Evolutionary conservation across 768 basidiomycete genomes (phyloP).

Genomic region (Gymnopilus dilepis): DNA sequence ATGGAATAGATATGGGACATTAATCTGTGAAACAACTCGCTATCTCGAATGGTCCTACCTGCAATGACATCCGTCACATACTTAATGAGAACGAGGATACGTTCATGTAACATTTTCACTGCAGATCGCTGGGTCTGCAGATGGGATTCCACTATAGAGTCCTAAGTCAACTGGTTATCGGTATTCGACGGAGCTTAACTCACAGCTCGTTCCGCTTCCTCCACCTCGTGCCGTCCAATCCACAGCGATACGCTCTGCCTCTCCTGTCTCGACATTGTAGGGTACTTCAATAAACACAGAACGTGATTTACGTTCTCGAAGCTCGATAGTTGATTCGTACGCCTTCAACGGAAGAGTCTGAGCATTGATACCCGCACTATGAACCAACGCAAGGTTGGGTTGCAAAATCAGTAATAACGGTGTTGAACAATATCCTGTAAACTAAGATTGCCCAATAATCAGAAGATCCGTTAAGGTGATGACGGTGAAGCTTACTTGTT

Average conservation of each 20-base stretch:
- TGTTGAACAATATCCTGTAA: conserved; percentile 84
- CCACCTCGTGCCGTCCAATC: conserved; percentile 93
- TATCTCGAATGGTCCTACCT: conserved; percentile 50
- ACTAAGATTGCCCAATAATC: conserved; percentile 49
- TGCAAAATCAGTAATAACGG: conserved; percentile 85
- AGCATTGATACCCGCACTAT: conserved; percentile 57
- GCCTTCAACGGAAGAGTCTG: conserved; percentile 89
- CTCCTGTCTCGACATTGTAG: conserved; percentile 94
- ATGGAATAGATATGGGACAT: conserved; percentile 3
- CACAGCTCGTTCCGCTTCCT: conserved; percentile 80
- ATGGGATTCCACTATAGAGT: conserved; percentile 79
- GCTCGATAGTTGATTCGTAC: conserved; percentile 91
- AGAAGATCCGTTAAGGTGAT: neutral
- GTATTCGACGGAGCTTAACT: conserved; percentile 34
- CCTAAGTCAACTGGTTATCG: conserved; percentile 7
- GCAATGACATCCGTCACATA: conserved; percentile 82
- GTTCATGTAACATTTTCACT: conserved; percentile 94
- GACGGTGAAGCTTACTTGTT: conserved; percentile 61
- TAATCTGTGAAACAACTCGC: conserved; percentile 2
- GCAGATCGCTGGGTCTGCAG: conserved; percentile 92
- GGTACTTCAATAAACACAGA: conserved; percentile 84
- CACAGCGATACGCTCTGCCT: conserved; percentile 98
- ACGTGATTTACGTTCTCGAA: conserved; percentile 76
- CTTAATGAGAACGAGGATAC: conserved; percentile 83
- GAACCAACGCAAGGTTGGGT: conserved; percentile 51